These are phyloP conservation scores for Diutina scorzettiae DNA, from an alignment of 1,139 yeast genomes.

Conservation along the genomic window DNA sequence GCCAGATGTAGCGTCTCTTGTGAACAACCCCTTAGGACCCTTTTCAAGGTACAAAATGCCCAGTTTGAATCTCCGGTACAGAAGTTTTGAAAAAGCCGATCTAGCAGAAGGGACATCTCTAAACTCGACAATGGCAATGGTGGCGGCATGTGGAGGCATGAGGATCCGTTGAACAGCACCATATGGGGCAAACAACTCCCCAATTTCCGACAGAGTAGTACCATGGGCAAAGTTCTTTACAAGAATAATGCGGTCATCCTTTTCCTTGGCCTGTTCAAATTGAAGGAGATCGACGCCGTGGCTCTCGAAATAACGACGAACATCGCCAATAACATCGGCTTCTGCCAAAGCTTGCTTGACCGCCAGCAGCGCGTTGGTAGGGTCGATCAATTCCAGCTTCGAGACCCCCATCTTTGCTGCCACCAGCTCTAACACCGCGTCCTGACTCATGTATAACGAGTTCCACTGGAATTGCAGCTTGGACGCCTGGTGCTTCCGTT, in stretches of 20 bases:
- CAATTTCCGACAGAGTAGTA: slow-evolving; percentile 66
- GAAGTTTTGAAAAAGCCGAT: slow-evolving; percentile 77
- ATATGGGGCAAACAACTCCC: slow-evolving; percentile 66
- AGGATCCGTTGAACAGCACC: slow-evolving; percentile 73
- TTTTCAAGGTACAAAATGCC: slow-evolving; percentile 82
- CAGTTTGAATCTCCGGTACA: slow-evolving; percentile 79
- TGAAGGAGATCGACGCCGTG: slow-evolving; percentile 76
- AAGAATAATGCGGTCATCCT: slow-evolving; percentile 71
- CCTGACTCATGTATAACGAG: slow-evolving; percentile 78
- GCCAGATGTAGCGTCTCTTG: slow-evolving; percentile 36
- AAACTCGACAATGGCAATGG: slow-evolving; percentile 91
- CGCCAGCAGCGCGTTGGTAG: slow-evolving; percentile 77
- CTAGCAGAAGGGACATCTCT: slow-evolving; percentile 77
- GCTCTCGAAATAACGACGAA: slow-evolving; percentile 71
- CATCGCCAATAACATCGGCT: slow-evolving; percentile 89
- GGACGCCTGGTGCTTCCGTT: slow-evolving; percentile 73
- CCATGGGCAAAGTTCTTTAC: slow-evolving; percentile 88
- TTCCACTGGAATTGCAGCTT: slow-evolving; percentile 91
- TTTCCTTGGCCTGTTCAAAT: slow-evolving; percentile 51
- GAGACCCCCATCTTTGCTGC: slow-evolving; percentile 75
- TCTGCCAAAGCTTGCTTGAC: slow-evolving; percentile 98
- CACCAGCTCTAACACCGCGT: slow-evolving; percentile 85
- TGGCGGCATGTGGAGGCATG: slow-evolving; percentile 89
- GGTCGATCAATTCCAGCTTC: slow-evolving; percentile 77
- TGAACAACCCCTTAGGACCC: slow-evolving; percentile 80